These are phyloP conservation scores for Trypanosoma lewisi DNA, from an alignment of 208 protist genomes.

Conservation along the genomic window DNA sequence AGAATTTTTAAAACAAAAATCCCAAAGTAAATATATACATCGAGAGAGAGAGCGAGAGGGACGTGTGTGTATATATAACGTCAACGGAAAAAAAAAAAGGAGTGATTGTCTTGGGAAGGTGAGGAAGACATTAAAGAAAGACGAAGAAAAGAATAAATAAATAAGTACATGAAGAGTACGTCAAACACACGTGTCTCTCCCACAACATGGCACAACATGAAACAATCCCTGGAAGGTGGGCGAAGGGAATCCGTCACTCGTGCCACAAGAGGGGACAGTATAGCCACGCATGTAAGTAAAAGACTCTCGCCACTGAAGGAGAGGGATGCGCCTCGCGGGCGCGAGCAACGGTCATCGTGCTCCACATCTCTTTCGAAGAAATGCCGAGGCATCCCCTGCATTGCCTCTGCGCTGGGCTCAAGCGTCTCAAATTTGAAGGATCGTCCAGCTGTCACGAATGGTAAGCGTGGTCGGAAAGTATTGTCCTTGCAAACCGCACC, in stretches of 20 bases:
- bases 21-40: too few relatives aligned
- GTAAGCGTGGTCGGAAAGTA: not conserved
- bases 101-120: too few relatives aligned
- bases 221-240: not conserved
- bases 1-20: too few relatives aligned
- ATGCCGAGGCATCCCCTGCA: not conserved
- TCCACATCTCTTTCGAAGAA: not conserved
- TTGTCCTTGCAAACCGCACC: not conserved
- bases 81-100: too few relatives aligned
- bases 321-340: not conserved
- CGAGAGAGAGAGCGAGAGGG: too few relatives aligned
- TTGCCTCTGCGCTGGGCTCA: not conserved
- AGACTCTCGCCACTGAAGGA: not conserved
- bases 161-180: too few relatives aligned
- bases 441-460: not conserved
- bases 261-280: not conserved
- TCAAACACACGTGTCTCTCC: not conserved
- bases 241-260: not conserved
- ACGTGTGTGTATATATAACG: too few relatives aligned
- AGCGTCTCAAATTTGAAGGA: not conserved
- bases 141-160: too few relatives aligned
- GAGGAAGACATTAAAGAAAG: too few relatives aligned
- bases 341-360: not conserved
- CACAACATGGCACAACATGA: not conserved
- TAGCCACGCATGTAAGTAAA: not conserved